Conservation (phyloP, 352 stramenopile species). For the Globisporangium nunn region DNA sequence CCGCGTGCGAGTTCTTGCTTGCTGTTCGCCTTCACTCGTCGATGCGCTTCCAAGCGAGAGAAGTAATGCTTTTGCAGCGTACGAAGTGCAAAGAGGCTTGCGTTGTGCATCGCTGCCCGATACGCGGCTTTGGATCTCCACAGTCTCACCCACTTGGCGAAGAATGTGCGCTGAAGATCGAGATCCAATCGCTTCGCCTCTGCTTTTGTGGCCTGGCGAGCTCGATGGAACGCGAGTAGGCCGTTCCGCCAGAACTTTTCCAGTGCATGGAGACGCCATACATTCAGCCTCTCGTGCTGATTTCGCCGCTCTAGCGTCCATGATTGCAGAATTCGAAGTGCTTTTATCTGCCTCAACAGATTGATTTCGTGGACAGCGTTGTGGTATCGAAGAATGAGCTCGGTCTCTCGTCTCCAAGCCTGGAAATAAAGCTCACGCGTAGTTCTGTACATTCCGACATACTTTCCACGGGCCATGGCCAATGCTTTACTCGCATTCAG, state of each 20-base stretch:
- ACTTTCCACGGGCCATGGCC: constrained; percentile 7
- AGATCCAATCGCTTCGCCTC: background rate
- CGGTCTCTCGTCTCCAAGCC: background rate
- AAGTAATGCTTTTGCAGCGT: background rate
- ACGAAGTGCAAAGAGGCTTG: background rate
- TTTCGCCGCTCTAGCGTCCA: background rate
- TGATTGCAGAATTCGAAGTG: background rate
- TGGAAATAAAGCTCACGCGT: constrained; percentile 3
- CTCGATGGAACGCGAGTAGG: constrained; percentile 5
- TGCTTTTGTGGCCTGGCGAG: background rate
- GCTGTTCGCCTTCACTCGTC: background rate
- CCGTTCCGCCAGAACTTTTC: constrained; percentile 6
- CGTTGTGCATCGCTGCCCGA: background rate
- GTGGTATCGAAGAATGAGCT: background rate
- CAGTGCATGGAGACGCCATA: background rate
- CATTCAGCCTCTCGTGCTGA: background rate
- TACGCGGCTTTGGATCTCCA: background rate
- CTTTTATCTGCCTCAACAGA: background rate
- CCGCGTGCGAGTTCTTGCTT: constrained; percentile 8
- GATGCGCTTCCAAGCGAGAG: background rate
- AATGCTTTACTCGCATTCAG: constrained; percentile 11
- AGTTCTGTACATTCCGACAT: background rate
- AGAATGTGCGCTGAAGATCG: background rate
- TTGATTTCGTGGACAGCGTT: background rate
- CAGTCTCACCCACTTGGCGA: background rate